Evolutionary conservation across 805 yeast genomes (phyloP).

Genomic region (Metschnikowia cerradonensis): DNA sequence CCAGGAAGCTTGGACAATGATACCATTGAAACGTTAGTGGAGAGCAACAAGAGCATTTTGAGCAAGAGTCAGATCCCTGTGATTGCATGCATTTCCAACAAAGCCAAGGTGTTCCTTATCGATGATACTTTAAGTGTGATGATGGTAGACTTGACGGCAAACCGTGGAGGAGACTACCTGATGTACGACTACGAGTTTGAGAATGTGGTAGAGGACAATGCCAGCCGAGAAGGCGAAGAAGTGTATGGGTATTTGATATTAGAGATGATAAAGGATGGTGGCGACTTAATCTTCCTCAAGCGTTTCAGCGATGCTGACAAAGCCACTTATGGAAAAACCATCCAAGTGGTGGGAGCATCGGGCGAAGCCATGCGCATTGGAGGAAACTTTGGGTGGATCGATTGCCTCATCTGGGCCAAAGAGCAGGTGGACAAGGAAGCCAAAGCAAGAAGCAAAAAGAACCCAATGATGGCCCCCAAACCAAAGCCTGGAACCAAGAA

Average conservation of each 20-base stretch:
- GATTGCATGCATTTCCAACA: constrained; percentile 36
- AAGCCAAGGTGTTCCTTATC: constrained; percentile 39
- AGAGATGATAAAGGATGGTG: constrained; percentile 51
- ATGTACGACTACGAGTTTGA: constrained; percentile 81
- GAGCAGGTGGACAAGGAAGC: constrained; percentile 33
- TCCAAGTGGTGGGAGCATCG: constrained; percentile 26
- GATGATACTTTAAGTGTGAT: constrained; percentile 25
- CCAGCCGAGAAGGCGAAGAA: constrained; percentile 32
- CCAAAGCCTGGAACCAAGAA: not conserved
- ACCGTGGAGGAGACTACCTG: constrained; percentile 43
- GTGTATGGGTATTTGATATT: constrained; percentile 60
- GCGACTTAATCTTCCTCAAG: constrained; percentile 53
- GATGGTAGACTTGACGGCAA: constrained; percentile 41
- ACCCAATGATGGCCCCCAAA: not conserved
- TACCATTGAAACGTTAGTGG: constrained; percentile 31
- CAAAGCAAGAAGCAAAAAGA: constrained; percentile 1
- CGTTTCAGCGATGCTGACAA: constrained; percentile 35
- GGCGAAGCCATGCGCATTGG: constrained; percentile 40
- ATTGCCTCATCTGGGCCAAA: constrained; percentile 62
- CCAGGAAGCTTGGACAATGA: constrained; percentile 22
- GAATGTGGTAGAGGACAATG: constrained; percentile 15
- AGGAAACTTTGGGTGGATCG: constrained; percentile 58
- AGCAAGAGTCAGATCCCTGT: constrained; percentile 25
- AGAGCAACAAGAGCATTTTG: constrained; percentile 19
- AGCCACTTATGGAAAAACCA: constrained; percentile 21